These are phyloP conservation scores for Gliomastix tumulicola DNA, from an alignment of 2,329 filamentous ascomycete genomes.

Conservation along the genomic window DNA sequence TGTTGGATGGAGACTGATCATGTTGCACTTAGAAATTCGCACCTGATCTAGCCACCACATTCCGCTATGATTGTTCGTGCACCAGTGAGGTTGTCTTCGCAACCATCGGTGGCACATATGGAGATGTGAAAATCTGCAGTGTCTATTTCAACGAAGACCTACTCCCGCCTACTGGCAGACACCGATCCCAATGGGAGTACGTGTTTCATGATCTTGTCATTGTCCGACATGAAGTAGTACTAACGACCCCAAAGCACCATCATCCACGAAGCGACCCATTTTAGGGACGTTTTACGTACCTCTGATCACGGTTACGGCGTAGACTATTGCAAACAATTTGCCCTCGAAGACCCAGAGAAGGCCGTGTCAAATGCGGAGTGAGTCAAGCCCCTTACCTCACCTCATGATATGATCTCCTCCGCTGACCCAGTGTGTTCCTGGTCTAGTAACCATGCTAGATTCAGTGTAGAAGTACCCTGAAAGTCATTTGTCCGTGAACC, in stretches of 20 bases:
- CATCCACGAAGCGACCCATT: neutral
- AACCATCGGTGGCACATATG: neutral
- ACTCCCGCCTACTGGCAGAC: neutral
- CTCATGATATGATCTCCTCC: no score
- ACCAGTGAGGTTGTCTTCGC: neutral
- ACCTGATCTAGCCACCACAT: neutral
- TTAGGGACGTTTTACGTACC: neutral
- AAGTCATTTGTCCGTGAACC: no score
- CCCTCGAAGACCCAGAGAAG: neutral
- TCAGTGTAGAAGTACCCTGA: neutral
- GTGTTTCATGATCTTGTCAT: no score
- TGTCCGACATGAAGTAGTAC: no score
- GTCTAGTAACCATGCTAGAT: neutral
- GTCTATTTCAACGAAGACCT: neutral
- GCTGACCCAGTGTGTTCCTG: neutral
- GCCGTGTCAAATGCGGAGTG: neutral
- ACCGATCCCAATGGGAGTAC: neutral
- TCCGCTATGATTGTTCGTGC: neutral
- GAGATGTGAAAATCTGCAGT: neutral
- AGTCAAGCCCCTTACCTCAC: no score
- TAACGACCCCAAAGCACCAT: no score
- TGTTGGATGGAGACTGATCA: no score
- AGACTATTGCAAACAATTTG: neutral
- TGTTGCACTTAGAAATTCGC: neutral
- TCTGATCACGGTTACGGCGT: neutral